Percentiles rank a stretch among this genome's conserved stretches.
phyloP scores from a whole-genome alignment of 306 rosid genomes.

The Dryas drummondii region DNA sequence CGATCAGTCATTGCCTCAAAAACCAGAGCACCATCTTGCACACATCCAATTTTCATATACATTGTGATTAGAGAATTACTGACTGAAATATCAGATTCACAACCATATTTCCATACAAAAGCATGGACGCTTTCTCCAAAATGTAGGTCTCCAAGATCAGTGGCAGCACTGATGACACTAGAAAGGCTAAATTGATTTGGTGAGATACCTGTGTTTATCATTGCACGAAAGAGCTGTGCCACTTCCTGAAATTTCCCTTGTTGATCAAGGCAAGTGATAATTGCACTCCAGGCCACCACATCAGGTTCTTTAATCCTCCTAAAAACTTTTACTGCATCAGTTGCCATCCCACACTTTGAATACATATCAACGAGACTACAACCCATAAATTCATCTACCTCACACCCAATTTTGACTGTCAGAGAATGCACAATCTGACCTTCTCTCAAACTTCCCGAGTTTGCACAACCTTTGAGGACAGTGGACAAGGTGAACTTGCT shows the following conservation, averaged over 20 bases:
- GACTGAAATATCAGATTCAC: slow-evolving; percentile 25
- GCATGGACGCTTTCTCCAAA: slow-evolving; percentile 36
- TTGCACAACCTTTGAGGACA: slow-evolving; percentile 41
- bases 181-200: slow-evolving; percentile 30
- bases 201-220: slow-evolving; percentile 26
- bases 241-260: slow-evolving; percentile 36
- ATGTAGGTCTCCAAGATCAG: slow-evolving; percentile 21
- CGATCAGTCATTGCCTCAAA: slow-evolving; percentile 33
- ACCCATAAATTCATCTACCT: slow-evolving; percentile 35
- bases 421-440: slow-evolving; percentile 37
- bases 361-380: slow-evolving; percentile 41
- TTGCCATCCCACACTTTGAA: slow-evolving; percentile 34
- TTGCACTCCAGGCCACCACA: slow-evolving; percentile 43
- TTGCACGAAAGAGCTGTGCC: slow-evolving; percentile 25
- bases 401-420: slow-evolving; percentile 27
- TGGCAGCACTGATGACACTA: slow-evolving; percentile 35
- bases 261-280: slow-evolving; percentile 41
- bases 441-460: slow-evolving; percentile 24
- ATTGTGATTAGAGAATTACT: slow-evolving; percentile 36
- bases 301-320: slow-evolving; percentile 34
- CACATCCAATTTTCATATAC: slow-evolving; percentile 33
- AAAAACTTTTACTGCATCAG: slow-evolving; percentile 37
- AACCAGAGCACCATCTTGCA: slow-evolving; percentile 17
- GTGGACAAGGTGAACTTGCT: slow-evolving; percentile 35
- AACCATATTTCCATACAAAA: slow-evolving; percentile 31